Conservation (phyloP, 148 eudicot genomes). For the Chenopodium suecicum region DNA sequence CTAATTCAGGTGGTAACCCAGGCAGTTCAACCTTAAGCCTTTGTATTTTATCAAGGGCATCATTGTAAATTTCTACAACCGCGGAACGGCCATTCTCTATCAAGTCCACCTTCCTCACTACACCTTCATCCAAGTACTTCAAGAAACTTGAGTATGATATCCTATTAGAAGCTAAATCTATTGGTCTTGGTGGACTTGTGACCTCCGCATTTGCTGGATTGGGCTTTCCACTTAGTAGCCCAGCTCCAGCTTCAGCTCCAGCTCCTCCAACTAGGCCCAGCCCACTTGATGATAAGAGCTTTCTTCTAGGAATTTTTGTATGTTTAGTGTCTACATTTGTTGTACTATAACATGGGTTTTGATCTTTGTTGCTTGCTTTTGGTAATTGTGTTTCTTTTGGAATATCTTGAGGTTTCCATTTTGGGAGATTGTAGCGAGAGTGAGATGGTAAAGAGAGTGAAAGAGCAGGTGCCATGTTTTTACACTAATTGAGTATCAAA, state of each 20-base stretch:
- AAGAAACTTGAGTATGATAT: constrained; percentile 75
- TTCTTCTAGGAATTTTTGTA: constrained; percentile 35
- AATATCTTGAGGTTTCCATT: constrained; percentile 44
- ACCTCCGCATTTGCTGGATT: constrained; percentile 43
- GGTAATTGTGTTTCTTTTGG: constrained; percentile 39
- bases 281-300: constrained; percentile 42
- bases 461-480: constrained; percentile 41
- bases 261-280: constrained; percentile 40
- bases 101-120: constrained; percentile 69
- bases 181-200: constrained; percentile 48
- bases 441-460: constrained; percentile 30
- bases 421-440: constrained; percentile 36
- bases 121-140: constrained; percentile 64
- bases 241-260: constrained; percentile 24
- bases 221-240: constrained; percentile 26
- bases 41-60: constrained; percentile 54
- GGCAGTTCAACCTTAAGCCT: constrained; percentile 71
- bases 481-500: neutral
- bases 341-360: constrained; percentile 29
- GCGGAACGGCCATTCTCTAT: constrained; percentile 63
- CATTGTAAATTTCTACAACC: constrained; percentile 60
- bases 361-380: constrained; percentile 29
- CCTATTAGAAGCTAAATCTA: constrained; percentile 48
- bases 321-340: constrained; percentile 19
- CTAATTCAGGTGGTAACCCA: constrained; percentile 59